Conservation (phyloP, 192 early-diverging fungal genomes). For the Neocallimastix lanati region DNA sequence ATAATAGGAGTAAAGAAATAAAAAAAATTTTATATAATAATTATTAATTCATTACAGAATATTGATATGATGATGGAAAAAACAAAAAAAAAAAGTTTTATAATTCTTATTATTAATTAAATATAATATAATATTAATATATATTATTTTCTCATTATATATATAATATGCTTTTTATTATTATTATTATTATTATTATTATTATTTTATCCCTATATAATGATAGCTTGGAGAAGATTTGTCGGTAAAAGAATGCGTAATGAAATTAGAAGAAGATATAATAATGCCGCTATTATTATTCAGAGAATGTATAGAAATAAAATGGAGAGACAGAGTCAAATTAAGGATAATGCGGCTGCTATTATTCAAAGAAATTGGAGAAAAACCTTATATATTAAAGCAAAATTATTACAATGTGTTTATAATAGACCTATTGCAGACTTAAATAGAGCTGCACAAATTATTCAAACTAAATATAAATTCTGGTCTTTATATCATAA, state of each 20-base stretch:
- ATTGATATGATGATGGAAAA: too few relatives aligned
- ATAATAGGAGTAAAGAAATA: too few relatives aligned
- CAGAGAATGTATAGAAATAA: neutral
- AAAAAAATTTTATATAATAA: too few relatives aligned
- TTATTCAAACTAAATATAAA: neutral
- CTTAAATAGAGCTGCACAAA: neutral
- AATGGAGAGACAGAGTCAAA: neutral
- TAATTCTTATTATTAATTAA: too few relatives aligned
- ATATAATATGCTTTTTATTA: too few relatives aligned
- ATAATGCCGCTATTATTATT: neutral
- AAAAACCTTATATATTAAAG: neutral
- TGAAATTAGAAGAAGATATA: neutral
- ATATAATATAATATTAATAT: too few relatives aligned
- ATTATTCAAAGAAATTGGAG: neutral
- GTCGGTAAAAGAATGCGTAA: neutral
- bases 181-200: too few relatives aligned
- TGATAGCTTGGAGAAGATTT: neutral
- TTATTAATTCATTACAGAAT: too few relatives aligned
- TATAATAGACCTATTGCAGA: neutral
- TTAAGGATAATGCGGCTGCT: neutral
- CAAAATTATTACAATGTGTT: neutral
- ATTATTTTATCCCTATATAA: too few relatives aligned
- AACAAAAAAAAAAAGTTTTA: too few relatives aligned
- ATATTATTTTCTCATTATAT: too few relatives aligned
- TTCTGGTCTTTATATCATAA: neutral